Conservation (phyloP, 495 filamentous ascomycete species). For the Xylaria sp. region DNA sequence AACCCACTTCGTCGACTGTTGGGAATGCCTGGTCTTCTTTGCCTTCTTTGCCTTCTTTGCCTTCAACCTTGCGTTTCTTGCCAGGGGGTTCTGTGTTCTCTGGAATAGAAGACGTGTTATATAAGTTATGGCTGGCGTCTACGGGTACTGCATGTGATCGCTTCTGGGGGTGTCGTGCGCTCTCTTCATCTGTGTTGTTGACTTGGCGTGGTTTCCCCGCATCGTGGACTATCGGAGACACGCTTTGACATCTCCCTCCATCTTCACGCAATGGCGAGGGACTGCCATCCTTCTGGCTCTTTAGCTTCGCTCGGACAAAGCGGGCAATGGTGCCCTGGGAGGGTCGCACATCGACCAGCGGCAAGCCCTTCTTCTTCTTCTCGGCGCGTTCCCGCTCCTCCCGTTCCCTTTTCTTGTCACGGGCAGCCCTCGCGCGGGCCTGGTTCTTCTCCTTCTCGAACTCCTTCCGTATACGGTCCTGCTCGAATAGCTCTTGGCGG, state of each 20-base stretch:
- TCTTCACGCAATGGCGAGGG: not conserved
- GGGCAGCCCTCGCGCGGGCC: conserved; percentile 42
- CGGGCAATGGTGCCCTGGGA: conserved; percentile 53
- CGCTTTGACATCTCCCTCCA: not conserved
- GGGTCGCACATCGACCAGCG: conserved; percentile 48
- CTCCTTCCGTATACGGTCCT: conserved; percentile 52
- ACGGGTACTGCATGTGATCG: not conserved
- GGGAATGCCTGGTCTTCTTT: not conserved
- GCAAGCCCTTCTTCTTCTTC: conserved; percentile 50
- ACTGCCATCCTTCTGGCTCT: conserved; percentile 33
- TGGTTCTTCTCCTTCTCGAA: conserved; percentile 52
- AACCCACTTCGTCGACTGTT: not conserved
- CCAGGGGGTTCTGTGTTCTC: not conserved
- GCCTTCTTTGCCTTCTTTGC: not conserved
- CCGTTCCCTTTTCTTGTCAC: conserved; percentile 55
- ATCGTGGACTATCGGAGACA: conserved; percentile 18
- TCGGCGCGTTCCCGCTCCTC: conserved; percentile 44
- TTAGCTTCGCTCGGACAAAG: conserved; percentile 47
- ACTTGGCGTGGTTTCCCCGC: conserved; percentile 22
- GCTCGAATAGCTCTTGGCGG: conserved; percentile 49
- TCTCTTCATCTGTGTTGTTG: conserved; percentile 31
- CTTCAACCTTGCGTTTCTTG: conserved; percentile 20
- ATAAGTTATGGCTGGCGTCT: not conserved
- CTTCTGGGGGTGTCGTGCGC: not conserved
- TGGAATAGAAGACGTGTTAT: not conserved